Conservation (phyloP, 352 stramenopile genomes). For the Phytophthora cryptogea region DNA sequence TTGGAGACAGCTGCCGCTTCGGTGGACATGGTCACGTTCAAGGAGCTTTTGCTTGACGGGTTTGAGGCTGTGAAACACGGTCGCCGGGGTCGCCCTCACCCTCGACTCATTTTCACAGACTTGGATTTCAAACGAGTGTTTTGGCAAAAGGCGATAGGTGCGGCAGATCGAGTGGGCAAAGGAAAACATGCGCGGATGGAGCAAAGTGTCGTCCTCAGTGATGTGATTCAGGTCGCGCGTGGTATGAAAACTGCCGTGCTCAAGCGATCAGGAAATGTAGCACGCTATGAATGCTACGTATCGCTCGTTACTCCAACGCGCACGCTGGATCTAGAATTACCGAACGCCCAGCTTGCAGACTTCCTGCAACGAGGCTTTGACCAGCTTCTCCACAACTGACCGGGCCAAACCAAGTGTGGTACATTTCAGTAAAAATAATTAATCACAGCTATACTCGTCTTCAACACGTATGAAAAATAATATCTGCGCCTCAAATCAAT, state of each 20-base stretch:
- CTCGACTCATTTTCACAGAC: constrained; percentile 70
- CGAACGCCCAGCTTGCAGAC: constrained; percentile 55
- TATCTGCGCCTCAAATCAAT: too few species aligned
- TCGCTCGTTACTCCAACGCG: constrained; percentile 72
- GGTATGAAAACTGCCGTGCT: constrained; percentile 83
- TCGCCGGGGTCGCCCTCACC: constrained; percentile 64
- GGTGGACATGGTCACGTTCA: constrained; percentile 61
- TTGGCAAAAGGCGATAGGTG: constrained; percentile 66
- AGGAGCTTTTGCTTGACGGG: constrained; percentile 65
- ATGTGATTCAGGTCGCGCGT: constrained; percentile 73
- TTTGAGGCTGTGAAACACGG: constrained; percentile 81
- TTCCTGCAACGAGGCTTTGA: constrained; percentile 67
- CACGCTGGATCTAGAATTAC: constrained; percentile 71
- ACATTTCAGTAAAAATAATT: background rate
- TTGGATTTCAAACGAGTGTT: constrained; percentile 81
- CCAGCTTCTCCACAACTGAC: constrained; percentile 42
- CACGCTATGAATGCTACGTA: constrained; percentile 74
- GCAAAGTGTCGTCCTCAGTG: constrained; percentile 65
- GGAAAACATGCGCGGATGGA: constrained; percentile 72
- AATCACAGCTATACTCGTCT: background rate
- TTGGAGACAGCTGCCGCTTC: constrained; percentile 31
- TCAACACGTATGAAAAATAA: background rate
- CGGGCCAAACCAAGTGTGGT: background rate
- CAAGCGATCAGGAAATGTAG: constrained; percentile 70
- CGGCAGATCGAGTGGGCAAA: constrained; percentile 48